phyloP scores from a whole-genome alignment of 2,329 filamentous ascomycete species.

The Colletotrichum acutatum region DNA sequence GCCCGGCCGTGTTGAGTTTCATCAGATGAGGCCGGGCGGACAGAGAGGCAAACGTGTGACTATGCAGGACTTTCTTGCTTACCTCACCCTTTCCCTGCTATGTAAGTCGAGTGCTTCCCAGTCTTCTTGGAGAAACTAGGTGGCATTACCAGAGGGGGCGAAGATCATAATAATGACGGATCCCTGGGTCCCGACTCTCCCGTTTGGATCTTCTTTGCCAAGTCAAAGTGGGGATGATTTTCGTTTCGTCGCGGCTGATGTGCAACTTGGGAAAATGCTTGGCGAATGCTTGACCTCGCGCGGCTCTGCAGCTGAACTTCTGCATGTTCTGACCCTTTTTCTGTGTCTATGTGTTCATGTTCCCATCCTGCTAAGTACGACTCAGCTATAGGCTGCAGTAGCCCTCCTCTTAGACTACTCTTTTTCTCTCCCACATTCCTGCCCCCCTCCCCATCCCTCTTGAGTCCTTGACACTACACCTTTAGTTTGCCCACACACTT shows the following conservation, averaged over 20 bases:
- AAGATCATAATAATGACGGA: constrained; percentile 9
- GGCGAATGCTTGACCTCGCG: constrained; percentile 25
- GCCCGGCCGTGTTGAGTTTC: constrained; percentile 17
- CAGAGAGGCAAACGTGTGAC: background rate
- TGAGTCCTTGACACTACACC: background rate
- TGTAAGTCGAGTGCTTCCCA: background rate
- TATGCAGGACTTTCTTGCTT: background rate
- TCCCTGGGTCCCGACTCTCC: constrained; percentile 2
- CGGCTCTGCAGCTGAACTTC: constrained; percentile 17
- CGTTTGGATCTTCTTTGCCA: constrained; percentile 29
- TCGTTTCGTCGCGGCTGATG: constrained; percentile 26
- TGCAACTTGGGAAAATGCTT: constrained; percentile 18
- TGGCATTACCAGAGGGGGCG: background rate
- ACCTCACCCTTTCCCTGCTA: background rate
- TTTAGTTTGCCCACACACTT: background rate
- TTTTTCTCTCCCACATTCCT: background rate
- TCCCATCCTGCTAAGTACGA: background rate
- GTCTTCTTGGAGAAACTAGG: background rate
- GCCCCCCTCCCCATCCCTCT: background rate
- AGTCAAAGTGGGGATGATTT: constrained; percentile 16
- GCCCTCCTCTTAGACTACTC: background rate
- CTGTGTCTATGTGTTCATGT: background rate
- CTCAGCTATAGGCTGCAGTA: background rate
- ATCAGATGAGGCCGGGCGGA: constrained; percentile 29
- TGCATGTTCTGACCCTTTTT: background rate